These are phyloP conservation scores for Aspergillus bridgeri DNA, from an alignment of 495 filamentous ascomycete genomes.

Conservation along the genomic window DNA sequence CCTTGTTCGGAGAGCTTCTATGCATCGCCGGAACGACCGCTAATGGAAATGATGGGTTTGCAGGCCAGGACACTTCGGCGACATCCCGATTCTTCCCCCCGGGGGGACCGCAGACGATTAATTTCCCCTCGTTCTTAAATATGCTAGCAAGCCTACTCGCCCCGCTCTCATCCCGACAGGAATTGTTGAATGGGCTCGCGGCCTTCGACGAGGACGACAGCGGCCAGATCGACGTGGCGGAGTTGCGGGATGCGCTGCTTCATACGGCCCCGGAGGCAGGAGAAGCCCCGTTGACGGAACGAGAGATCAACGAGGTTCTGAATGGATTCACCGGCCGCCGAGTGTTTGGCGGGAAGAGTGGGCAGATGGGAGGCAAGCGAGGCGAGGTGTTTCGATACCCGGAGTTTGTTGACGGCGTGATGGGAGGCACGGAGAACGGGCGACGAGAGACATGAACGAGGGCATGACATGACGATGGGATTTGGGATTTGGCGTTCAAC, in stretches of 20 bases:
- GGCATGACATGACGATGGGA: neutral
- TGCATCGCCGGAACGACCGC: neutral
- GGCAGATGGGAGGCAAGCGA: constrained; percentile 32
- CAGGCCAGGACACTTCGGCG: constrained; percentile 55
- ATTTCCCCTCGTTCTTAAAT: constrained; percentile 79
- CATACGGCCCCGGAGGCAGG: constrained; percentile 75
- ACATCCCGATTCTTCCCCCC: constrained; percentile 75
- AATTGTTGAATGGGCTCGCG: constrained; percentile 81
- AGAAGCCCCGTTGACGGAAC: constrained; percentile 61
- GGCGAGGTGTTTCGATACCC: constrained; percentile 47
- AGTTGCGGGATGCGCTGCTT: constrained; percentile 77
- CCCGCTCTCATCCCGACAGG: constrained; percentile 65
- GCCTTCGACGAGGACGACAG: constrained; percentile 96
- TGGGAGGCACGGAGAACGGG: constrained; percentile 33
- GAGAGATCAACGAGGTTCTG: constrained; percentile 80
- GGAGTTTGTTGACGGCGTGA: constrained; percentile 42
- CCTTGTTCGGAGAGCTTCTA: neutral
- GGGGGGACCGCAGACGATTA: constrained; percentile 62
- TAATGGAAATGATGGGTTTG: neutral
- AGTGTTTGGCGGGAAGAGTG: constrained; percentile 56
- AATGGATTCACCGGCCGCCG: constrained; percentile 78
- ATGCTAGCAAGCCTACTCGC: constrained; percentile 69
- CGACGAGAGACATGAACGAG: constrained; percentile 26
- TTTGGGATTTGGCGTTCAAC: constrained; percentile 6
- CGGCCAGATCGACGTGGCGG: constrained; percentile 81